A percentile compares a stretch with the other conserved stretches of the same genome.
phyloP scores from a whole-genome alignment of 352 stramenopile genomes.

The Pythium folliculosum region DNA sequence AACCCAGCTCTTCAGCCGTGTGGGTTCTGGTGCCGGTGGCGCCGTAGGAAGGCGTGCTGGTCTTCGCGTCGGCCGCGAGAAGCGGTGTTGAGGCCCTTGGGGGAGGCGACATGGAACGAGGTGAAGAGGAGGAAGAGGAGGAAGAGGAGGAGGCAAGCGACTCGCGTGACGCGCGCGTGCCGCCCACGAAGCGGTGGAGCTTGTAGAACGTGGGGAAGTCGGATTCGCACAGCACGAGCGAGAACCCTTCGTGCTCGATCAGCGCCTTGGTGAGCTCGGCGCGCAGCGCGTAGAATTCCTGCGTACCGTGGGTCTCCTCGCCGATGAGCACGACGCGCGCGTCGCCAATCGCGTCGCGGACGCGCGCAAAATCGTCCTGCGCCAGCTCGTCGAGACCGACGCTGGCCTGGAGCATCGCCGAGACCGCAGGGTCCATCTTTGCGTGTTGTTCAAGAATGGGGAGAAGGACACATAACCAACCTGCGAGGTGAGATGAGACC shows the following conservation, averaged over 20 bases:
- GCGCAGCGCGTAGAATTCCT: slow-evolving; percentile 38
- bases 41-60: slow-evolving; percentile 5
- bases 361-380: slow-evolving; percentile 28
- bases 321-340: slow-evolving; percentile 40
- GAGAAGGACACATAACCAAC: too few species aligned
- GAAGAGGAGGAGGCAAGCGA: slow-evolving; percentile 27
- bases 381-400: slow-evolving; percentile 22
- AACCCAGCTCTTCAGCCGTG: not conserved
- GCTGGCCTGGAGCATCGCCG: slow-evolving; percentile 20
- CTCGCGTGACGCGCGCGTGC: slow-evolving; percentile 16
- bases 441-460: too few species aligned
- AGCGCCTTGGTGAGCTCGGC: slow-evolving; percentile 39
- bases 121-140: not conserved
- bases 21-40: not conserved
- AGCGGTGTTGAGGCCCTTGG: slow-evolving; percentile 17
- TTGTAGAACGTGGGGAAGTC: slow-evolving; percentile 42
- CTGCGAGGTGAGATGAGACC: not conserved
- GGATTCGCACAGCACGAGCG: slow-evolving; percentile 40
- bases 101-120: not conserved
- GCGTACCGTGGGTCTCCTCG: slow-evolving; percentile 40
- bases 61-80: slow-evolving; percentile 12
- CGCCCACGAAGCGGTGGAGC: slow-evolving; percentile 32
- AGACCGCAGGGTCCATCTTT: not conserved
- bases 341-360: slow-evolving; percentile 33
- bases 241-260: slow-evolving; percentile 36